These are phyloP conservation scores for Termitomyces sp. DNA, from an alignment of 768 basidiomycete genomes.

Conservation along the genomic window DNA sequence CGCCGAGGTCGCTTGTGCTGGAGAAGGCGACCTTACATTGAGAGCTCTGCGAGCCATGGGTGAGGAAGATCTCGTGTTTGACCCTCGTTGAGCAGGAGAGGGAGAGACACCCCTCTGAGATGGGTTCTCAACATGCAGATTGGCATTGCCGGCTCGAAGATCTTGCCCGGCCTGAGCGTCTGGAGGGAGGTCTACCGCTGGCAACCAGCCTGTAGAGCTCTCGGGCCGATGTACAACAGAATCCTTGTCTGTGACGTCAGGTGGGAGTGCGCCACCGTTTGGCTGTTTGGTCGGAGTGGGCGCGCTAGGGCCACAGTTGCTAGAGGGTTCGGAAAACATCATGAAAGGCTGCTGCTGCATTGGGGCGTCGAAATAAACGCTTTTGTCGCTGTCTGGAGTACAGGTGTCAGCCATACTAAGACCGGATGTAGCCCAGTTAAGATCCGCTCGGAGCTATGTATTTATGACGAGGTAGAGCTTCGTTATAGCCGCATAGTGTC, in stretches of 20 bases:
- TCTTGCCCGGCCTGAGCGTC: not conserved
- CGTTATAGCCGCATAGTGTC: not conserved
- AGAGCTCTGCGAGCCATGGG: not conserved
- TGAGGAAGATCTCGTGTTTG: not conserved
- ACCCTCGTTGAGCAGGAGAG: not conserved
- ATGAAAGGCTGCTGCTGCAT: conserved; percentile 14
- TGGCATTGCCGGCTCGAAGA: not conserved
- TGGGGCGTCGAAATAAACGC: conserved; percentile 44
- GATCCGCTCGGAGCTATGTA: not conserved
- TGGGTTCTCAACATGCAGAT: not conserved
- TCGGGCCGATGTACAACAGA: not conserved
- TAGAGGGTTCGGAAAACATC: not conserved
- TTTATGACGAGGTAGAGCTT: not conserved
- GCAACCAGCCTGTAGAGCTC: conserved; percentile 15
- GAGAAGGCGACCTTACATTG: not conserved
- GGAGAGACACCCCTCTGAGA: not conserved
- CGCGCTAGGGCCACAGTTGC: not conserved
- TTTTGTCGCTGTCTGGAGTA: conserved; percentile 29
- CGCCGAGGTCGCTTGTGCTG: not conserved
- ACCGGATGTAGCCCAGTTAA: not conserved
- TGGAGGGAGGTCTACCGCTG: conserved; percentile 15
- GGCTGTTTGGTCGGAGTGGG: not conserved
- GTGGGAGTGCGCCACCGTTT: not conserved
- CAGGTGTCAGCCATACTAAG: conserved; percentile 10
- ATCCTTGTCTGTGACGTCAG: not conserved